Evolutionary conservation across 176 grass and related monocot species (phyloP).

Genomic region (Oryza nivara): DNA sequence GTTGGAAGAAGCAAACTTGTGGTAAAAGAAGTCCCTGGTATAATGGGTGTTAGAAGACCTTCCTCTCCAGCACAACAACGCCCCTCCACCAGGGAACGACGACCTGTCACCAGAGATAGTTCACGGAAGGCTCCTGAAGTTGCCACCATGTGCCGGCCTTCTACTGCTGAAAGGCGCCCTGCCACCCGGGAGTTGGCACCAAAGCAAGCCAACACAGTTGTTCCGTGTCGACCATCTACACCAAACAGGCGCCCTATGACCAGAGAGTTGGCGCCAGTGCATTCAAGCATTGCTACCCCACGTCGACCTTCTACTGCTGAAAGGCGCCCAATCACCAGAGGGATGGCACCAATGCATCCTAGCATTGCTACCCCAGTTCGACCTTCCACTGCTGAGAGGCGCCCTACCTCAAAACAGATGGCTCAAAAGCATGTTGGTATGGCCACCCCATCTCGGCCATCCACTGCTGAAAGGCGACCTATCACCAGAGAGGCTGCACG

Average conservation of each 20-base stretch:
- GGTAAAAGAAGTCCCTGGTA: slow-evolving; percentile 36
- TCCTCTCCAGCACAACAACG: slow-evolving; percentile 46
- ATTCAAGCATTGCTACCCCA: slow-evolving; percentile 14
- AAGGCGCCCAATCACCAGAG: slow-evolving; percentile 42
- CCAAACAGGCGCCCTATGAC: slow-evolving; percentile 42
- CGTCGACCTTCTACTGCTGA: slow-evolving; percentile 39
- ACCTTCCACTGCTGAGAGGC: slow-evolving; percentile 40
- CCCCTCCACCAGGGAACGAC: slow-evolving; percentile 32
- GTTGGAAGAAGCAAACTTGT: slow-evolving; percentile 39
- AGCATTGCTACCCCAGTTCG: slow-evolving; percentile 35
- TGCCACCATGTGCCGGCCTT: slow-evolving; percentile 39
- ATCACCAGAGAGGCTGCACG: slow-evolving; percentile 37
- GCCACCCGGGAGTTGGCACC: slow-evolving; percentile 29
- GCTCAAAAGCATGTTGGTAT: slow-evolving; percentile 27
- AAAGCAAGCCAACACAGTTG: slow-evolving; percentile 47
- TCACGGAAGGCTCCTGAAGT: slow-evolving; percentile 29
- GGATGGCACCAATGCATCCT: slow-evolving; percentile 5
- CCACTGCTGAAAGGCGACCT: slow-evolving; percentile 30
- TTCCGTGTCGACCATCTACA: slow-evolving; percentile 38
- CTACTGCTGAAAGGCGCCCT: slow-evolving; percentile 42
- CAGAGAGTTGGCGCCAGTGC: slow-evolving; percentile 20
- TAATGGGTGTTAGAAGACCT: slow-evolving; percentile 44
- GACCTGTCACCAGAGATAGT: slow-evolving; percentile 42
- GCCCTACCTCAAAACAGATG: slow-evolving; percentile 7
- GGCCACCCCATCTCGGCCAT: slow-evolving; percentile 7